Conservation (phyloP, 2,329 filamentous ascomycete species). For the Chrysoporthe austroafricana region DNA sequence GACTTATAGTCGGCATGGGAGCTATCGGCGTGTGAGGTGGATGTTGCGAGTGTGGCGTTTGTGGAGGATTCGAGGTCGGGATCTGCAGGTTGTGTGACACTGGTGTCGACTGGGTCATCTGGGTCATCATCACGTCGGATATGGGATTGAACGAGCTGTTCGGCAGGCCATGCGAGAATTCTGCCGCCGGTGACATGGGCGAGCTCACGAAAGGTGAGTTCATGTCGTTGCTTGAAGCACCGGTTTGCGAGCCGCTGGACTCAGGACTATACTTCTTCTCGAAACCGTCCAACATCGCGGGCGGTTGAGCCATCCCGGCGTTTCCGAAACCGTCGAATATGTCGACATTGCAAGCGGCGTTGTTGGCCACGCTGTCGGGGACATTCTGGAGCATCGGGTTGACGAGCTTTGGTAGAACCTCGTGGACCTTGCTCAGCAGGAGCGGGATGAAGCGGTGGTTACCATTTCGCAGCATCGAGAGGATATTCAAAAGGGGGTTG, state of each 20-base stretch:
- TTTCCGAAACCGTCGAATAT: conserved; percentile 70
- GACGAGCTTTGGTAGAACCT: conserved; percentile 66
- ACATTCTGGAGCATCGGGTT: conserved; percentile 64
- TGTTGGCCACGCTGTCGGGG: conserved; percentile 51
- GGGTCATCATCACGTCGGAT: conserved; percentile 58
- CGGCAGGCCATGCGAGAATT: conserved; percentile 49
- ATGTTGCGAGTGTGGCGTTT: conserved; percentile 37
- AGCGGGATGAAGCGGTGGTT: conserved; percentile 78
- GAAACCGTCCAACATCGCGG: conserved; percentile 54
- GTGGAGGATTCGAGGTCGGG: conserved; percentile 23
- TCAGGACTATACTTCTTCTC: conserved; percentile 51
- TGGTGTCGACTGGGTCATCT: conserved; percentile 44
- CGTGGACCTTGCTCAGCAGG: conserved; percentile 74
- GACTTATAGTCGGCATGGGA: conserved; percentile 39
- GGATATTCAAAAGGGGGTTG: conserved; percentile 67
- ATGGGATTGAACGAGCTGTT: conserved; percentile 51
- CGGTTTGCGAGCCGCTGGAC: conserved; percentile 40
- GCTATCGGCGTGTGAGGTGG: conserved; percentile 38
- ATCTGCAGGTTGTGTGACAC: conserved; percentile 28
- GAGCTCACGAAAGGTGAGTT: conserved; percentile 57
- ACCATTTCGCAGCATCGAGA: conserved; percentile 73
- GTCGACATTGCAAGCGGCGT: conserved; percentile 50
- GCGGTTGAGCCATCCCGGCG: conserved; percentile 61
- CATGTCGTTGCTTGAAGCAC: conserved; percentile 45
- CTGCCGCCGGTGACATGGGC: conserved; percentile 57